Evolutionary conservation across 2,329 filamentous ascomycete genomes (phyloP), one percentile per base, ranked within the genome.

Genomic region (Cylindrodendrum hubeiense): DNA sequence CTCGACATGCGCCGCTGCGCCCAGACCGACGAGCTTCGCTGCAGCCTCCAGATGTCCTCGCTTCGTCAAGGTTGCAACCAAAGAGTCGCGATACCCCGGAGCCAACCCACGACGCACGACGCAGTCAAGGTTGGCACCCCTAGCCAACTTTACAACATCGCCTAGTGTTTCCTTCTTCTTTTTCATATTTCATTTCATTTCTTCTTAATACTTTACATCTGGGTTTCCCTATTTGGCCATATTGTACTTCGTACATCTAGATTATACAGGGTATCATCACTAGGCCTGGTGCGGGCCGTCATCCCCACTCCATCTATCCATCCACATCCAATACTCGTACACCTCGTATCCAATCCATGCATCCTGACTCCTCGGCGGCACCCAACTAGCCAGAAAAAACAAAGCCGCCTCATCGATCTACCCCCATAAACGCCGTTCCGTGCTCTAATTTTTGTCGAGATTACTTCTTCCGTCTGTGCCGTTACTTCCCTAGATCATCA

Each of bases 241-340:
- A 43, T 54, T 55, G 28, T 63, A 63, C 63, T 63, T 63, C 44
- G 28, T 63, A 63, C 63, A 66, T 63, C 44, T 59, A 41, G 37
- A 61, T 53, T 58, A 8, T 63, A 61, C 57, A 65, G 63, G 47
- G 53, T 61, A 61, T 56, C 57, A 53, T 53, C 41, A 34, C 37
- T 47, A 13, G 28, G 51, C 54, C 37, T 47, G 44, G 30, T 12
- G 28, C 44, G 41, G 30, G 41, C 60, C 54, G 43, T 46, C 39
- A 19, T 37, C 53, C 19, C 46, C 55, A 39, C 50, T 41, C 41
- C 52, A 21, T 53, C 24, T 43, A 53, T 41, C 39, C 34, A 51
- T 37, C 41, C 54, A 26, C 28, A 55, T 49, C 58, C 50, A 54
- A 59, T 64, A 64, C 39, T 60, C 51, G 50, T 64, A 60, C 61